Evolutionary conservation across 2,329 filamentous ascomycete genomes (phyloP).

Genomic region (Stemphylium beticola): DNA sequence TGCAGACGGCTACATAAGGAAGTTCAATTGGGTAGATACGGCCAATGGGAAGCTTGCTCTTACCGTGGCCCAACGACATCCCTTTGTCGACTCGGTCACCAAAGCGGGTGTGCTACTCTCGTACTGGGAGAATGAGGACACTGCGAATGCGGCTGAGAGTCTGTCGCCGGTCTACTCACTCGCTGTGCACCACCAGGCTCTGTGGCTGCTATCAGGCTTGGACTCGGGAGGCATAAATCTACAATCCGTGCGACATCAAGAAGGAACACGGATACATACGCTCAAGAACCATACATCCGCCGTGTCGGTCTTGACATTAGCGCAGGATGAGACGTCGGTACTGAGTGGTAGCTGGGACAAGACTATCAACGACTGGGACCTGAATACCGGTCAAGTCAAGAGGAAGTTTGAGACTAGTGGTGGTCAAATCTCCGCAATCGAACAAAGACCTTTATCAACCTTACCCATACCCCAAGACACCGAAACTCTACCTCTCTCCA

Average conservation of each 20-base stretch:
- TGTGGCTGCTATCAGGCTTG: slow-evolving; percentile 90
- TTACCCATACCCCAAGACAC: slow-evolving; percentile 77
- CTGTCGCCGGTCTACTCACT: slow-evolving; percentile 94
- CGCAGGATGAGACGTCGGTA: slow-evolving; percentile 83
- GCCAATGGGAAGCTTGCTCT: slow-evolving; percentile 93
- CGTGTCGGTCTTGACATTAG: slow-evolving; percentile 83
- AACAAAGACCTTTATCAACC: slow-evolving; percentile 78
- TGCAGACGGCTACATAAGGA: slow-evolving; percentile 92
- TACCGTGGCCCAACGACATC: slow-evolving; percentile 93
- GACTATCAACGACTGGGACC: slow-evolving; percentile 89
- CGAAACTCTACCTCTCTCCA: slow-evolving; percentile 58
- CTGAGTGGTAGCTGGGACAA: slow-evolving; percentile 98
- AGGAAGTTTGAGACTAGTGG: slow-evolving; percentile 78
- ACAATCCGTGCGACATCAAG: slow-evolving; percentile 91
- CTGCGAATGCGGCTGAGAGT: slow-evolving; percentile 59
- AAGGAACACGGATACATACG: slow-evolving; percentile 85
- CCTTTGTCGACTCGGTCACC: slow-evolving; percentile 95
- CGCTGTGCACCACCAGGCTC: slow-evolving; percentile 83
- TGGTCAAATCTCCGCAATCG: slow-evolving; percentile 85
- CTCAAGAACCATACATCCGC: slow-evolving; percentile 87
- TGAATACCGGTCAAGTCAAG: slow-evolving; percentile 81
- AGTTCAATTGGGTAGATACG: slow-evolving; percentile 93
- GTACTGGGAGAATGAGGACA: slow-evolving; percentile 98
- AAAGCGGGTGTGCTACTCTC: slow-evolving; percentile 94
- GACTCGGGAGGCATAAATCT: slow-evolving; percentile 93